phyloP scores from a whole-genome alignment of 768 basidiomycete genomes.

The Lepiota brunneoincarnata region DNA sequence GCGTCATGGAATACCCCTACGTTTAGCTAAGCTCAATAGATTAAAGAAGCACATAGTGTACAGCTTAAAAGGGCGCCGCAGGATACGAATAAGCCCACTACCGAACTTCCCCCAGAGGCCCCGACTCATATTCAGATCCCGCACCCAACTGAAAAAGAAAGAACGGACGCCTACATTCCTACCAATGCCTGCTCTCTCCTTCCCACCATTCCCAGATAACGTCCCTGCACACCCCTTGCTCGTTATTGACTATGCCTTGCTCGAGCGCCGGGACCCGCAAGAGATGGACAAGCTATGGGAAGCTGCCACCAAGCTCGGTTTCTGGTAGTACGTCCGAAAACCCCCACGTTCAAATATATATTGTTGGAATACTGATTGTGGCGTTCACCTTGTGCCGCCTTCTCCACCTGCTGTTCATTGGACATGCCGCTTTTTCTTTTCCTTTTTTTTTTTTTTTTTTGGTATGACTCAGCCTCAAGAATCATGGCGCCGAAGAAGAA shows the following conservation, averaged over 20 bases:
- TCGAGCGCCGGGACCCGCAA: conserved; percentile 34
- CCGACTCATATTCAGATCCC: too few relatives aligned
- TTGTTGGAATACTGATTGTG: too few relatives aligned
- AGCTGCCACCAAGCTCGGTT: conserved; percentile 56
- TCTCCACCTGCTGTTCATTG: neutral
- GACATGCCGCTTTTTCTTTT: neutral
- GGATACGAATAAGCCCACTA: too few relatives aligned
- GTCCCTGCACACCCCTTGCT: conserved; percentile 53
- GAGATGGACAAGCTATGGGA: conserved; percentile 55
- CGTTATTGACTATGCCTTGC: conserved; percentile 50
- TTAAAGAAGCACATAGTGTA: too few relatives aligned
- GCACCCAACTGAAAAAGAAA: too few relatives aligned
- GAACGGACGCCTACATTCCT: neutral
- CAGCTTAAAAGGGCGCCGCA: too few relatives aligned
- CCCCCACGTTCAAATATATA: too few relatives aligned
- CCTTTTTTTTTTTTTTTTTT: too few relatives aligned
- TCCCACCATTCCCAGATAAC: conserved; percentile 47
- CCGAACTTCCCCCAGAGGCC: too few relatives aligned
- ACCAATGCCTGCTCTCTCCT: conserved; percentile 19
- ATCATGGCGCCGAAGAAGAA: conserved; percentile 50
- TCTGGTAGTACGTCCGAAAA: conserved; percentile 56
- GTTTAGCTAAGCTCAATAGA: neutral
- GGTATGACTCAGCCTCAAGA: conserved; percentile 56
- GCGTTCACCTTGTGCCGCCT: too few relatives aligned
- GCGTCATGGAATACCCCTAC: too few relatives aligned